Evolutionary conservation across 345 rosid species (phyloP).

Genomic region (Durio zibethinus): DNA sequence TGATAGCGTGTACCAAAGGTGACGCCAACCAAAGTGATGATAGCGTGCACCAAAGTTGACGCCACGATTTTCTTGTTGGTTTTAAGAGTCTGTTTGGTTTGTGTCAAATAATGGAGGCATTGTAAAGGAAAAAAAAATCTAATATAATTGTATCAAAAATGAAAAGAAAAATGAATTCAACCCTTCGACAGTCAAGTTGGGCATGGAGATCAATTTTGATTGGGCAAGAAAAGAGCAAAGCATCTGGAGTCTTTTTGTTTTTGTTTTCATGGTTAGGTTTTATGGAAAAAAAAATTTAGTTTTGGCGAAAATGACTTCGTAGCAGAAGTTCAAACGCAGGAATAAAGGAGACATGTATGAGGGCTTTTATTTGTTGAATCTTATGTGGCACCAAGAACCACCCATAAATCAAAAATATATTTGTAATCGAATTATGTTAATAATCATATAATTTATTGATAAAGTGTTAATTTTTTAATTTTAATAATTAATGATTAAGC

Average conservation of each 20-base stretch:
- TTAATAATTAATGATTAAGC: too few relatives aligned
- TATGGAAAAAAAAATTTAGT: slow-evolving; percentile 17
- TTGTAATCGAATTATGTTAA: background rate
- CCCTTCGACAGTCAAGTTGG: background rate
- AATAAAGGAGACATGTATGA: background rate
- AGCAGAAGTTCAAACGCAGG: background rate
- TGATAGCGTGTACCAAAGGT: slow-evolving; percentile 21
- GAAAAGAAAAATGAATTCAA: background rate
- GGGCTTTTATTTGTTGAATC: background rate
- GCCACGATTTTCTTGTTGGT: slow-evolving; percentile 24
- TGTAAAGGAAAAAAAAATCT: background rate
- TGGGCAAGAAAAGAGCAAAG: background rate
- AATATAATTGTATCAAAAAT: too few relatives aligned
- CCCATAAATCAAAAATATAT: background rate
- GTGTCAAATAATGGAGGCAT: background rate
- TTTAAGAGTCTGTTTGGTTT: slow-evolving; percentile 11
- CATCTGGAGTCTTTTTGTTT: background rate
- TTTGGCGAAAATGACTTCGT: background rate
- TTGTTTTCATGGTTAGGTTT: slow-evolving; percentile 3
- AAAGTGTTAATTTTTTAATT: too few relatives aligned
- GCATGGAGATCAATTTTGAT: background rate
- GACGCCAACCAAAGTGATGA: background rate
- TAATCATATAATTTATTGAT: too few relatives aligned
- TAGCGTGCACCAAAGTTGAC: slow-evolving; percentile 21
- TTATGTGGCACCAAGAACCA: background rate